phyloP scores from a whole-genome alignment of 2,329 filamentous ascomycete genomes.

The Aspergillus brasiliensis region DNA sequence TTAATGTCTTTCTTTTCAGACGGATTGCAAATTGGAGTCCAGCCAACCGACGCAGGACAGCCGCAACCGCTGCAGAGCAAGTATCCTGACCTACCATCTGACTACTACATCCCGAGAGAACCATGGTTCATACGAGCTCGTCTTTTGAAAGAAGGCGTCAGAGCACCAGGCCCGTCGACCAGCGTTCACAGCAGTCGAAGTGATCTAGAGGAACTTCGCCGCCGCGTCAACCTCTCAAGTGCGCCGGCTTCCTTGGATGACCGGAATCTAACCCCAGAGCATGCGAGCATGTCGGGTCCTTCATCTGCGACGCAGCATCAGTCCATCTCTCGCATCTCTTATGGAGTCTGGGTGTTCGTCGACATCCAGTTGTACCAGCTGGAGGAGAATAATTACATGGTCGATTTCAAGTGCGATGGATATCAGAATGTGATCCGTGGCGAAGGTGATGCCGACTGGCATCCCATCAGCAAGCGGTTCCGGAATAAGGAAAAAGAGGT shows the following conservation, averaged over 20 bases:
- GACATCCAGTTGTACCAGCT: conserved; percentile 96
- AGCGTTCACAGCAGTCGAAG: conserved; percentile 45
- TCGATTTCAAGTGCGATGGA: conserved; percentile 97
- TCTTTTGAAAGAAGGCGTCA: conserved; percentile 80
- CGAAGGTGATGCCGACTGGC: conserved; percentile 47
- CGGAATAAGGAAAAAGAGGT: conserved; percentile 87
- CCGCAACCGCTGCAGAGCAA: conserved; percentile 45
- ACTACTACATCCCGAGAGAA: conserved; percentile 86
- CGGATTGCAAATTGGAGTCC: conserved; percentile 41
- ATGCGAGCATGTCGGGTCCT: conserved; percentile 34
- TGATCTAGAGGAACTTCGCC: conserved; percentile 45
- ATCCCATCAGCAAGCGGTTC: conserved; percentile 51
- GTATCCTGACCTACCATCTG: conserved; percentile 50
- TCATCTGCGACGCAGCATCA: conserved; percentile 39
- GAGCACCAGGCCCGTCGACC: conserved; percentile 48
- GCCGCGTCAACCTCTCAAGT: conserved; percentile 40
- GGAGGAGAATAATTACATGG: conserved; percentile 88
- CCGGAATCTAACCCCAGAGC: conserved; percentile 35
- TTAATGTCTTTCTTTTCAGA: conserved; percentile 18
- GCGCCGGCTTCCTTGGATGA: conserved; percentile 38
- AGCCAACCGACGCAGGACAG: conserved; percentile 34
- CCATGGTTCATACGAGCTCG: conserved; percentile 93
- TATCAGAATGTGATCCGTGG: conserved; percentile 82
- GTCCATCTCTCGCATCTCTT: conserved; percentile 50
- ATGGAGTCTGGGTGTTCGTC: conserved; percentile 88